These are phyloP conservation scores for Ustilago esculenta DNA, from an alignment of 1,284 basidiomycete species.

Conservation along the genomic window DNA sequence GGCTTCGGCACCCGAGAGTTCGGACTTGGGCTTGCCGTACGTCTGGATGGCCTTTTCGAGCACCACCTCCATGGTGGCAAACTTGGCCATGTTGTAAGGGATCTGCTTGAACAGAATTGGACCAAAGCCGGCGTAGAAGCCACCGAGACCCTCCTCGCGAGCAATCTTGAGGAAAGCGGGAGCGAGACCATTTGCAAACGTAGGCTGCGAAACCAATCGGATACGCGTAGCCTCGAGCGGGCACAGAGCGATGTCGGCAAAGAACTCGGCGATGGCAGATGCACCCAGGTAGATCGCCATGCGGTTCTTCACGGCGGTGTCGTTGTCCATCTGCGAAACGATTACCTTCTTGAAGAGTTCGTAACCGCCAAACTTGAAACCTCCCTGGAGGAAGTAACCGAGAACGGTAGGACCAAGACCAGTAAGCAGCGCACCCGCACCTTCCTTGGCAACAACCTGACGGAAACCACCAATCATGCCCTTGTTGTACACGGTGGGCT, in stretches of 20 bases:
- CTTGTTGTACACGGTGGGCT: constrained; percentile 73
- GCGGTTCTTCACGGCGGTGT: constrained; percentile 64
- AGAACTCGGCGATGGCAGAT: constrained; percentile 66
- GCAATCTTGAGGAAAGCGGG: constrained; percentile 63
- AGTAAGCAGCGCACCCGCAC: constrained; percentile 65
- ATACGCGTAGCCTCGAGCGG: constrained; percentile 67
- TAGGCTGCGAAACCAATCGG: constrained; percentile 66
- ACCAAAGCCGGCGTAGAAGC: constrained; percentile 70
- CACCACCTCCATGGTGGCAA: constrained; percentile 67
- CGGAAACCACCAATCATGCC: constrained; percentile 66
- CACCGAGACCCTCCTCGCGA: constrained; percentile 63
- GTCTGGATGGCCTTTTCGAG: constrained; percentile 70
- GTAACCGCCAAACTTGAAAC: constrained; percentile 67
- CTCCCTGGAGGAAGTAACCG: constrained; percentile 67
- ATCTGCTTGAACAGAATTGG: constrained; percentile 67
- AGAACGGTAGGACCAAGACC: constrained; percentile 65
- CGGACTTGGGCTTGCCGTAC: constrained; percentile 71
- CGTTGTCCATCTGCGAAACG: constrained; percentile 63
- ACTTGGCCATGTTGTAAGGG: constrained; percentile 70
- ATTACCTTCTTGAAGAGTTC: constrained; percentile 67
- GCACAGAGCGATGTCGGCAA: constrained; percentile 67
- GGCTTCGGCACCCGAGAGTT: constrained; percentile 62
- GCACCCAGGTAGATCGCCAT: constrained; percentile 65
- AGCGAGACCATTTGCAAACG: constrained; percentile 65
- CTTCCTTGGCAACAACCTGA: constrained; percentile 64